Percentiles rank a stretch among this genome's conserved stretches.
phyloP scores from a whole-genome alignment of 176 grass and related monocot genomes.

The Aegilops tauschii region DNA sequence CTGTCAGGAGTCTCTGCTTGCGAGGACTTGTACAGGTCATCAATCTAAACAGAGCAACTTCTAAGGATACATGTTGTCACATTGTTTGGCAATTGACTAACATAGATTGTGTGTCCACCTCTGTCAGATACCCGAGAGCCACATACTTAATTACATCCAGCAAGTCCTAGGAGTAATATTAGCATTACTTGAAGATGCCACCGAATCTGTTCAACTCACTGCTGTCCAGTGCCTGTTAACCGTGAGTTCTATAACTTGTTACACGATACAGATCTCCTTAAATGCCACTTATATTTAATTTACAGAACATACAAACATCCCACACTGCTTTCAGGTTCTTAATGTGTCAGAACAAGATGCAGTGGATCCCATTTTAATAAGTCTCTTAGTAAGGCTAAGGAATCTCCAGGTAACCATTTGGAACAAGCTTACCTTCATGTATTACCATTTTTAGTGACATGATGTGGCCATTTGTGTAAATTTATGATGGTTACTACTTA shows the following conservation, averaged over 20 bases:
- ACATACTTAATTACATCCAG: constrained; percentile 78
- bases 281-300: constrained; percentile 7
- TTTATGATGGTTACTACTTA: constrained; percentile 14
- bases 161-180: constrained; percentile 89
- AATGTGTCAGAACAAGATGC: constrained; percentile 78
- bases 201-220: constrained; percentile 90
- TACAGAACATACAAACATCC: constrained; percentile 14
- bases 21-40: constrained; percentile 84
- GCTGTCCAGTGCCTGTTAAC: constrained; percentile 91
- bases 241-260: constrained; percentile 40
- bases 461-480: not conserved
- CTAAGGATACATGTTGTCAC: constrained; percentile 23
- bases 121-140: constrained; percentile 83
- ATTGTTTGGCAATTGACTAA: constrained; percentile 23
- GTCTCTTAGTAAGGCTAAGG: constrained; percentile 79
- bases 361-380: constrained; percentile 79
- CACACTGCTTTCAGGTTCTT: constrained; percentile 68
- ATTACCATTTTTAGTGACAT: not conserved
- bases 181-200: constrained; percentile 92
- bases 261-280: not conserved
- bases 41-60: constrained; percentile 13
- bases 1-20: constrained; percentile 84
- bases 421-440: not conserved
- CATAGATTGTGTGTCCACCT: constrained; percentile 29
- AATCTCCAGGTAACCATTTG: constrained; percentile 82